Evolutionary conservation across 2,329 filamentous ascomycete species (phyloP), one percentile per base, ranked within the genome.

Genomic region (Cryphonectria radicalis): DNA sequence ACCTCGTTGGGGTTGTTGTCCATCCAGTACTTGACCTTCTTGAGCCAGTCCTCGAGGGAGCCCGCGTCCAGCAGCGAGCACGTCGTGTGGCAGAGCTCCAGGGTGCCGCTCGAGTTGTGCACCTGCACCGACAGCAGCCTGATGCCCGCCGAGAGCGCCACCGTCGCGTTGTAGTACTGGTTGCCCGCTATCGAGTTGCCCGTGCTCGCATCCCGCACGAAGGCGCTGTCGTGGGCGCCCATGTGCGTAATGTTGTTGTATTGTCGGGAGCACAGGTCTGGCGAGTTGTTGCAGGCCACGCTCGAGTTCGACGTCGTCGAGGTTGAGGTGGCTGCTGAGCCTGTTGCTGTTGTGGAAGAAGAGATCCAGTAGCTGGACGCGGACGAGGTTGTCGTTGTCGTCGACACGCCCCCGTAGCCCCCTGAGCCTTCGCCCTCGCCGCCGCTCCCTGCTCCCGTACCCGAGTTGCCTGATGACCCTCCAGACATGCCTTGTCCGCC

Each of bases 161-260:
- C 82, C 2, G 91, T 93, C 8, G 91, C 90, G 80, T 94, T 92
- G 81, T 87, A 90, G 82, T 85, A 93, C 81, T 95, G 93, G 79
- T 94, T 92, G 7, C 91, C 92, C 2, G 90, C 87, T 3, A 89
- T 80, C 37, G 89, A 89, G 79, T 91, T 88, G 72, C 82, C 83
- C 0, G 89, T 91, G 69, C 85, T 86, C 37, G 82, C 79, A 76
- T 93, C 90, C 66, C 91, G 86, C 60, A 94, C 80, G 78, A 94
- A 95, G 14, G 92, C 85, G 73, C 88, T 90, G 81, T 94, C 87
- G 82, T 95, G 93, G 25, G 91, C 92, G 32, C 92, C 92, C 77
- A 95, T 88, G 79, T 95, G 88, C 3, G 93, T 95, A 76, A 96
- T 88, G 75, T 92, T 89, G 82, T 89, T 90, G 83, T 96, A 96